A percentile compares a stretch with the other conserved stretches of the same genome.
Conservation (phyloP, 176 grass and related monocot species). For the Triticum monococcum region DNA sequence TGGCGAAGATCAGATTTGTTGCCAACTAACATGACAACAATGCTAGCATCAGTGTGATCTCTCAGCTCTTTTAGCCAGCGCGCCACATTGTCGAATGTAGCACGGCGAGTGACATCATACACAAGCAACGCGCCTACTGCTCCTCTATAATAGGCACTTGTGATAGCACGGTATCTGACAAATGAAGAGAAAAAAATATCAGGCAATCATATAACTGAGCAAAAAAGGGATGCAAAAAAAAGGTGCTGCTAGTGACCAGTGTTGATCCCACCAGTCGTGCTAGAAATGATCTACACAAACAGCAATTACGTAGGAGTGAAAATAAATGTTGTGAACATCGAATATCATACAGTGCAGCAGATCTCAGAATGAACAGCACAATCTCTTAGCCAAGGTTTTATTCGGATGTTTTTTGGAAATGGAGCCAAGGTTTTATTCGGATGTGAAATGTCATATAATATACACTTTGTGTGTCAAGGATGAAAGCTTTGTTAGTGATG, state of each 20-base stretch:
- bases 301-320: neutral
- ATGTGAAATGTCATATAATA: neutral
- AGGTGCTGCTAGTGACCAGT: neutral
- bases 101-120: slow-evolving; percentile 55
- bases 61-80: slow-evolving; percentile 54
- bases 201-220: neutral
- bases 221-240: neutral
- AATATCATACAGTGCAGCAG: neutral
- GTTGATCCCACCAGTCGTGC: neutral
- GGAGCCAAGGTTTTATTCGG: neutral
- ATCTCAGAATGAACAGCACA: neutral
- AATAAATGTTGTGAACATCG: neutral
- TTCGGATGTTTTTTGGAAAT: neutral
- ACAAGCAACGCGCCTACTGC: slow-evolving; percentile 65
- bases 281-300: neutral
- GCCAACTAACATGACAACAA: slow-evolving; percentile 49
- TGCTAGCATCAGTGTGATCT: slow-evolving; percentile 55
- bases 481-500: neutral
- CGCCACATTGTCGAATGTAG: slow-evolving; percentile 52
- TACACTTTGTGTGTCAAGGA: neutral
- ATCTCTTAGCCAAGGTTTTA: neutral
- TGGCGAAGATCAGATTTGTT: slow-evolving; percentile 63
- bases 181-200: neutral
- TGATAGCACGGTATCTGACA: slow-evolving; percentile 63
- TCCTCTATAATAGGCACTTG: slow-evolving; percentile 64